Base-by-base conservation (phyloP, 75 land plant genomes). In the Gnetum montanum region DNA sequence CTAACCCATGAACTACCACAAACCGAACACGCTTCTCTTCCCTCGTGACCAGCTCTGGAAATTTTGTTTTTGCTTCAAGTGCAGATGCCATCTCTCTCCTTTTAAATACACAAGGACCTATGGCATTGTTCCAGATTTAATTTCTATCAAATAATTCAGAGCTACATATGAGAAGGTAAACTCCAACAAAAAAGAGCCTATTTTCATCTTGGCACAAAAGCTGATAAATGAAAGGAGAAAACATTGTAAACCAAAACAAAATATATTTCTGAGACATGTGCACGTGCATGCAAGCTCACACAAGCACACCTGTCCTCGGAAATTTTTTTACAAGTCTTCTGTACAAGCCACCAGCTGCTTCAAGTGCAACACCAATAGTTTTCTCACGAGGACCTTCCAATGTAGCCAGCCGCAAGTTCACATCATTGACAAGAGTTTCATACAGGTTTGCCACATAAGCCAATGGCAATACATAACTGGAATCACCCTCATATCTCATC, bases 21-120 rank as follows among this genome's bases (percentile, higher is more conserved):
- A 95, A 95, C 15, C 99, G 87, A 48, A 95, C 99, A 56, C 99
- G 85, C 66, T 95, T 95, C 62, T 90, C 99, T 53, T 95, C 99
- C 59, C 95, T 92, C 49, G 88, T 77, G 19, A 95, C 93, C 47
- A 95, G 66, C 71, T 90, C 94, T 33, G 99, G 99, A 49, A 95
- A 95, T 51, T 80, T 81, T 43, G 85, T 79, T 64, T 85, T 76
- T 60, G 99, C 95, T 70, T 91, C 97, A 50, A 83, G 62, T 40
- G 99, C 95, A 60, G 99, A 90, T 58, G 99, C 97, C 72, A 95
- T 57, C 54, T 95, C 99, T 53, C 99, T 78, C 73, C 99, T 81
- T 62, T 75, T 95, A 43, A 77, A 95, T 52, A 63, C 74, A 61
- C 65, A 79, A 8, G 72, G 58, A 2, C 87, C 87, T 84, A 43